Evolutionary conservation across 306 rosid species (phyloP), one percentile per base, ranked within the genome.

Genomic region (Begonia loranthoides): DNA sequence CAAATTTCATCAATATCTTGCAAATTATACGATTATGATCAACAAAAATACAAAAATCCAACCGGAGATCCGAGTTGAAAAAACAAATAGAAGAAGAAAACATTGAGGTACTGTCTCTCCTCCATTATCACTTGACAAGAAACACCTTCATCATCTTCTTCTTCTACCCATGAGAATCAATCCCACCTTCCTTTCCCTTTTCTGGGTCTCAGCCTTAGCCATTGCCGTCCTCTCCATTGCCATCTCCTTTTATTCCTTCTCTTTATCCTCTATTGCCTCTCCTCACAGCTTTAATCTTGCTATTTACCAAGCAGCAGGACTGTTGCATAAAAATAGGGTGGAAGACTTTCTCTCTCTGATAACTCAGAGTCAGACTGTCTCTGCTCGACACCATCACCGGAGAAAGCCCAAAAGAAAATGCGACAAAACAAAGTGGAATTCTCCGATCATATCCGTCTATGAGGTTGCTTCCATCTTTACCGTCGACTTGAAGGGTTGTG

Each of bases 401-500:
- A 59, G 53, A 66, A 69, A 38, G 44, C 58, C 57, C 6, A 55
- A 45, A 49, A 54, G 15, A 4, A 63, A 58, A 38, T 76, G 92
- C 65, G 82, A 73, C 34, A n/a, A 10, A 28, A 33, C 45, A 41
- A 67, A 62, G 49, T 69, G 78, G 88, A 54, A 28, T 47, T 78
- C 87, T 5, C 40, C 22, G 38, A 72, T 78, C 40, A 64, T 76
- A 50, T 48, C 50, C 13, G 44, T 67, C 14, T 70, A 79, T 58
- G 77, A 88, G 52, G 89, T 68, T 49, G 63, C 64, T 46, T 65
- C 61, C 1, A 73, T 75, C 66, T 53, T 85, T 17, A 84, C 81
- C 0, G 94, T 89, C 52, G 79, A 70, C 24, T 64, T 61, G 54
- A 63, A 79, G 13, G 88, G 87, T 15, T 70, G 76, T 51, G 81